Evolutionary conservation across 768 basidiomycete genomes (phyloP).

Genomic region (Brasilioporus rufonigricans): DNA sequence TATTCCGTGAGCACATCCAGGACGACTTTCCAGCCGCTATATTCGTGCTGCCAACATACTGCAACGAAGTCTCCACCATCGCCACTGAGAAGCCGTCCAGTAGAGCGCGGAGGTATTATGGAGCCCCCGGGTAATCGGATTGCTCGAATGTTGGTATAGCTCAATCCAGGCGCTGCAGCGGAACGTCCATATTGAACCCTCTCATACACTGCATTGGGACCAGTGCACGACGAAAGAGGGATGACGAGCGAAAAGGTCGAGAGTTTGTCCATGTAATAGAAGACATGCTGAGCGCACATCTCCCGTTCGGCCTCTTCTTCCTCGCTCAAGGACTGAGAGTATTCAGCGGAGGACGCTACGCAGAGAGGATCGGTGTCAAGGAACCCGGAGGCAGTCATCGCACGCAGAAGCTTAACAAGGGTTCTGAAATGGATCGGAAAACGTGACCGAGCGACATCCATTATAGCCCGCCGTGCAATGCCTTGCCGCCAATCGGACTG

Average conservation of each 20-base stretch:
- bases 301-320: constrained; percentile 48
- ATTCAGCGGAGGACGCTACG: constrained; percentile 41
- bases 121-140: constrained; percentile 77
- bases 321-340: constrained; percentile 37
- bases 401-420: constrained; percentile 67
- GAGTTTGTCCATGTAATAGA: constrained; percentile 70
- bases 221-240: constrained; percentile 57
- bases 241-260: constrained; percentile 75
- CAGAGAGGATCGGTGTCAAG: constrained; percentile 70
- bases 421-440: constrained; percentile 80
- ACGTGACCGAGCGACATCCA: constrained; percentile 78
- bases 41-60: constrained; percentile 76
- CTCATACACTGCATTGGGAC: constrained; percentile 72
- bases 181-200: constrained; percentile 55
- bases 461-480: constrained; percentile 68
- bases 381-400: constrained; percentile 77
- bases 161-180: constrained; percentile 45
- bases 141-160: constrained; percentile 64
- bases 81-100: constrained; percentile 68
- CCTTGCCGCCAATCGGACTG: constrained; percentile 67
- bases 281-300: constrained; percentile 67
- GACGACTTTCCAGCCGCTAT: constrained; percentile 85
- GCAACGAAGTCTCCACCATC: constrained; percentile 65
- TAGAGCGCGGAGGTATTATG: constrained; percentile 60
- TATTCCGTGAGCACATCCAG: constrained; percentile 81